A percentile compares a stretch with the other conserved stretches of the same genome.
Conservation (phyloP, 257 asterid species). For the Ophiorrhiza pumila region DNA sequence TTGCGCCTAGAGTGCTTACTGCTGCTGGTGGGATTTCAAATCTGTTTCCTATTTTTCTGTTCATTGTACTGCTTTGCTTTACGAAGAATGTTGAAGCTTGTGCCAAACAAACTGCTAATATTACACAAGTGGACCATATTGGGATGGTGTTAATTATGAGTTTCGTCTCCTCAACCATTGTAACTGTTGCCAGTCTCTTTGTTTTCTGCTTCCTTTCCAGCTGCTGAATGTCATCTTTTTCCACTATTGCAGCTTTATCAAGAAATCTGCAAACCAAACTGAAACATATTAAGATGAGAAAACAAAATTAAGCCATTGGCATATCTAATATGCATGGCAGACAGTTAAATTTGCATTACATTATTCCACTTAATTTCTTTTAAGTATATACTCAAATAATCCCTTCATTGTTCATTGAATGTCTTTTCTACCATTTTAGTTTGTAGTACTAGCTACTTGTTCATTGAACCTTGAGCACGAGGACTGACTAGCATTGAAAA, state of each 20-base stretch:
- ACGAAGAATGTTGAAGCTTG: slow-evolving; percentile 60
- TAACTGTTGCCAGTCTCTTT: slow-evolving; percentile 59
- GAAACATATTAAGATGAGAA: too few species aligned
- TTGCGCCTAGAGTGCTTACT: not conserved
- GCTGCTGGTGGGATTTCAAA: slow-evolving; percentile 26
- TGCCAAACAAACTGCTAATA: slow-evolving; percentile 60
- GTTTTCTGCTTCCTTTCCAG: slow-evolving; percentile 29
- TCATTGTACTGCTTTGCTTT: slow-evolving; percentile 51
- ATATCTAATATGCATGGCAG: not conserved
- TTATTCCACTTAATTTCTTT: too few species aligned
- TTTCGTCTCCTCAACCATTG: slow-evolving; percentile 68
- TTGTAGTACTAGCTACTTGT: too few species aligned
- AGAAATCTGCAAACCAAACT: slow-evolving; percentile 49
- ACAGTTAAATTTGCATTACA: too few species aligned
- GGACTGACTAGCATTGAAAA: not conserved
- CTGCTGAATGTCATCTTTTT: slow-evolving; percentile 16
- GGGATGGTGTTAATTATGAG: slow-evolving; percentile 63
- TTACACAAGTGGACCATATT: slow-evolving; percentile 64
- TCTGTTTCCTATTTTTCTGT: slow-evolving; percentile 32
- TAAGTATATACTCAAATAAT: too few species aligned
- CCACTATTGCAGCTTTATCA: slow-evolving; percentile 76
- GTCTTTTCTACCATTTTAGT: too few species aligned
- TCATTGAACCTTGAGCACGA: too few species aligned
- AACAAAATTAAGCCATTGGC: not conserved
- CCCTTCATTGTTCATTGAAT: too few species aligned